These are phyloP conservation scores for Puccinia hordei DNA, from an alignment of 1,284 basidiomycete genomes.

Conservation along the genomic window DNA sequence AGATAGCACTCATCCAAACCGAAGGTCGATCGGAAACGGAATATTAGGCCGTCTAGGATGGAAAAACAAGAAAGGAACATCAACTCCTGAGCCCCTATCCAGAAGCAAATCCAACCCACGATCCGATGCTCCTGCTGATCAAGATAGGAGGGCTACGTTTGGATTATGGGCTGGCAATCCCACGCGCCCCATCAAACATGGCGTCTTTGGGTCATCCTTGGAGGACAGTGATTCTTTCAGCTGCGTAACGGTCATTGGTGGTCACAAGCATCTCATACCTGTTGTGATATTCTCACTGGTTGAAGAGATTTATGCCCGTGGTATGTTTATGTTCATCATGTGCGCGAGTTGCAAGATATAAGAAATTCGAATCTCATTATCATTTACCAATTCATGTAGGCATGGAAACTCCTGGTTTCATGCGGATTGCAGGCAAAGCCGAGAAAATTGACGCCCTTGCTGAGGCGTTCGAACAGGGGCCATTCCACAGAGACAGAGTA, in stretches of 20 bases:
- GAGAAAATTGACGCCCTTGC: conserved; percentile 57
- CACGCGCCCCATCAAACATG: not conserved
- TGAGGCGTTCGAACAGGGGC: conserved; percentile 57
- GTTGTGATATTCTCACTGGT: conserved; percentile 58
- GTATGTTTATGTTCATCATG: conserved; percentile 51
- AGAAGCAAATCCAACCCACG: not conserved
- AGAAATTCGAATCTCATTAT: not conserved
- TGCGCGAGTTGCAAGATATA: not conserved
- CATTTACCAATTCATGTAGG: conserved; percentile 52
- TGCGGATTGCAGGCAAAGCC: conserved; percentile 58
- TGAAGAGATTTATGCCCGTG: conserved; percentile 60
- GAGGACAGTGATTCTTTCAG: conserved; percentile 24
- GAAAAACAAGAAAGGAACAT: not conserved
- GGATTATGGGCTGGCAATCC: not conserved
- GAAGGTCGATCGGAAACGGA: conserved; percentile 20
- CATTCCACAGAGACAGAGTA: conserved; percentile 59
- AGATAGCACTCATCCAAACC: not conserved
- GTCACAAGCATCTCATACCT: conserved; percentile 59
- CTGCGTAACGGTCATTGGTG: conserved; percentile 58
- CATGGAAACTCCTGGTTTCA: conserved; percentile 58
- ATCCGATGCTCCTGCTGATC: not conserved
- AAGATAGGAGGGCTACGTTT: conserved; percentile 15
- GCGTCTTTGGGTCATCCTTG: conserved; percentile 20
- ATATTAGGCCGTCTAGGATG: conserved; percentile 14
- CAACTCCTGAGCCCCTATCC: not conserved